Evolutionary conservation across 495 filamentous ascomycete species (phyloP), one percentile per base, ranked within the genome.

Genomic region (Penicillium longicatenatum): DNA sequence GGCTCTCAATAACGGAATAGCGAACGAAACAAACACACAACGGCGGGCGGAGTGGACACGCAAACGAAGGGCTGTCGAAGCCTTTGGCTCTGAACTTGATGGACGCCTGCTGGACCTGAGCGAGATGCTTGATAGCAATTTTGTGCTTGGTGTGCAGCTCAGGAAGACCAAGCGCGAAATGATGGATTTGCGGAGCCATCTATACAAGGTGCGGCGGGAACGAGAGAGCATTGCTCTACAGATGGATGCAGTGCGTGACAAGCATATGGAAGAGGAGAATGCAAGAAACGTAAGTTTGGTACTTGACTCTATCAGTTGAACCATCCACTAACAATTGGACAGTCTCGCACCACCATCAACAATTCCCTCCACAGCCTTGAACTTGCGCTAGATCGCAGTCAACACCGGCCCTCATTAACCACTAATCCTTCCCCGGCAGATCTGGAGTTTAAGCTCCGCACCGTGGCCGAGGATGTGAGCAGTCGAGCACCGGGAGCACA

Each of bases 81-180:
- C 82, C n/a, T 92, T 87, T 62, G 81, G 81, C 46, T 73, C 79
- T n/a, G 87, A 90, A 60, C 67, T 91, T 53, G 79, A 87, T 42
- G 80, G 79, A n/a, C 76, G 85, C 19, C 70, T 90, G 31, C 71
- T 89, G 55, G 84, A 73, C 21, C 51, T 74, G 43, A 77, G 75
- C 50, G 71, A 75, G 56, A 66, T 83, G 45, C 79, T 90, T 0
- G 88, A 91, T 56, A 86, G 83, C 54, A 82, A 84, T 43, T 83
- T 87, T 53, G 76, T 82, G 24, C 78, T 91, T 29, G 79, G 79
- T 21, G 82, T 84, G 54, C 80, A 88, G 43, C 72, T 89, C 57
- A 83, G 81, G 53, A 80, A 82, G 41, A 77, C 83, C 26, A 85
- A 87, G 66, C 86, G 84, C 58, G 81, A 87, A 59, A 88, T 87